Evolutionary conservation across 2,329 filamentous ascomycete genomes (phyloP).

Genomic region (Microcyclospora tardicrescens): DNA sequence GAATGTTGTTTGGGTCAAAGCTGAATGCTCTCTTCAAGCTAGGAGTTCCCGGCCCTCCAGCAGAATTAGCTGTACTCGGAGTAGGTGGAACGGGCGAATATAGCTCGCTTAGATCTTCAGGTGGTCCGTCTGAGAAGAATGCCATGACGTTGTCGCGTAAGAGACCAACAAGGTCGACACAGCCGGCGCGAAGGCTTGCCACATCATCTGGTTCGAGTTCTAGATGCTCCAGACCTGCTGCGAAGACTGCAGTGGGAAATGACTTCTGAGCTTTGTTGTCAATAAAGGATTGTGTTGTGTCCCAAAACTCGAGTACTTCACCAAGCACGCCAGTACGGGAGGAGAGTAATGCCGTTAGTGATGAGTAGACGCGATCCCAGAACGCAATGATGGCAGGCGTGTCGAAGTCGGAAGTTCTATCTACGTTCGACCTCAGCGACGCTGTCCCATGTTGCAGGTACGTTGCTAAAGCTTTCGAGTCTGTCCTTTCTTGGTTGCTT

Average conservation of each 20-base stretch:
- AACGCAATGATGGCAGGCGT: slow-evolving; percentile 69
- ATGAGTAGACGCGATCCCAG: slow-evolving; percentile 78
- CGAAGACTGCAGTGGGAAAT: slow-evolving; percentile 43
- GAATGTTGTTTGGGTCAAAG: slow-evolving; percentile 64
- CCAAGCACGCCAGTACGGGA: slow-evolving; percentile 64
- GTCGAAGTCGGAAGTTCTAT: slow-evolving; percentile 46
- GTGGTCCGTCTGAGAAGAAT: slow-evolving; percentile 78
- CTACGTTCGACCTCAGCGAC: slow-evolving; percentile 34
- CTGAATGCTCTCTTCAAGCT: slow-evolving; percentile 57
- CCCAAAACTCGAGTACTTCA: slow-evolving; percentile 89
- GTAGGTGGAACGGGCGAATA: slow-evolving; percentile 67
- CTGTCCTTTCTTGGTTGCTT: slow-evolving; percentile 59
- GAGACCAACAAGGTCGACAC: slow-evolving; percentile 68
- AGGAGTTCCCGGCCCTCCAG: slow-evolving; percentile 33
- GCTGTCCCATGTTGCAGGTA: slow-evolving; percentile 46
- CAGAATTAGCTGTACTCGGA: slow-evolving; percentile 51
- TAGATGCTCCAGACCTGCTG: slow-evolving; percentile 67
- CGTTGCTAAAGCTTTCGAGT: slow-evolving; percentile 53
- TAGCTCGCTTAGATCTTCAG: slow-evolving; percentile 78
- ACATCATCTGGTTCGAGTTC: slow-evolving; percentile 60
- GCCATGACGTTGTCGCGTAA: slow-evolving; percentile 66
- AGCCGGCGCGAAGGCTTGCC: slow-evolving; percentile 59
- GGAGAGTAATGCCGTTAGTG: slow-evolving; percentile 62
- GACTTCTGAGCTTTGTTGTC: slow-evolving; percentile 69
- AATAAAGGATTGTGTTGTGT: slow-evolving; percentile 80